These are phyloP conservation scores for Phytopythium oedochilum DNA, from an alignment of 352 stramenopile genomes.

Conservation along the genomic window DNA sequence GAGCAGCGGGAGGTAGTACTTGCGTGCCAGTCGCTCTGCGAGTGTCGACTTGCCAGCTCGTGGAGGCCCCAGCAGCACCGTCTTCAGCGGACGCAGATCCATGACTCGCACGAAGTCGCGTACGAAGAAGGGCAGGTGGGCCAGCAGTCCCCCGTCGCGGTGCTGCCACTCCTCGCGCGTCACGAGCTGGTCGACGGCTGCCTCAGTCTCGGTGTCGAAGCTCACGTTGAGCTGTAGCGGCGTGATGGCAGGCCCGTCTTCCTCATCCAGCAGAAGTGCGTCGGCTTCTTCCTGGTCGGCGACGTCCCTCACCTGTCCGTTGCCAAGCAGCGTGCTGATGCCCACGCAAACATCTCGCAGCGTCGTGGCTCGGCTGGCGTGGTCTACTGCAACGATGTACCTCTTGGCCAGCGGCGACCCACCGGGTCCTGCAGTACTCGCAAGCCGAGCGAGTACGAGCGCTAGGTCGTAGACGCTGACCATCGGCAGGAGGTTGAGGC, in stretches of 20 bases:
- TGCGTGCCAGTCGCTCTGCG: slow-evolving; percentile 41
- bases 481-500: slow-evolving; percentile 74
- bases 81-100: slow-evolving; percentile 68
- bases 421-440: slow-evolving; percentile 12
- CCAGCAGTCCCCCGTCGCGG: slow-evolving; percentile 49
- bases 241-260: slow-evolving; percentile 40
- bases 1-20: slow-evolving; percentile 72
- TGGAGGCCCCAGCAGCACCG: slow-evolving; percentile 64
- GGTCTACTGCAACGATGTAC: slow-evolving; percentile 69
- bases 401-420: slow-evolving; percentile 31
- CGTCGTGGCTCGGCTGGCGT: slow-evolving; percentile 38
- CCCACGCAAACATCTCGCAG: slow-evolving; percentile 61
- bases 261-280: slow-evolving; percentile 49
- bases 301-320: slow-evolving; percentile 35
- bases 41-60: slow-evolving; percentile 63
- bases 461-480: slow-evolving; percentile 84
- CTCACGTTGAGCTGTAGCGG: slow-evolving; percentile 69
- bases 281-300: slow-evolving; percentile 39
- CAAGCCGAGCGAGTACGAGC: slow-evolving; percentile 40
- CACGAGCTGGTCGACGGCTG: slow-evolving; percentile 51
- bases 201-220: slow-evolving; percentile 53
- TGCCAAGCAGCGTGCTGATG: slow-evolving; percentile 52
- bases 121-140: slow-evolving; percentile 60
- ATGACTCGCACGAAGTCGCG: slow-evolving; percentile 71
- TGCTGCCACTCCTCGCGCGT: slow-evolving; percentile 64